Percentiles rank a stretch among this genome's conserved stretches.
phyloP scores from a whole-genome alignment of 805 yeast species.

The Wickerhamomyces subpelliculosus region DNA sequence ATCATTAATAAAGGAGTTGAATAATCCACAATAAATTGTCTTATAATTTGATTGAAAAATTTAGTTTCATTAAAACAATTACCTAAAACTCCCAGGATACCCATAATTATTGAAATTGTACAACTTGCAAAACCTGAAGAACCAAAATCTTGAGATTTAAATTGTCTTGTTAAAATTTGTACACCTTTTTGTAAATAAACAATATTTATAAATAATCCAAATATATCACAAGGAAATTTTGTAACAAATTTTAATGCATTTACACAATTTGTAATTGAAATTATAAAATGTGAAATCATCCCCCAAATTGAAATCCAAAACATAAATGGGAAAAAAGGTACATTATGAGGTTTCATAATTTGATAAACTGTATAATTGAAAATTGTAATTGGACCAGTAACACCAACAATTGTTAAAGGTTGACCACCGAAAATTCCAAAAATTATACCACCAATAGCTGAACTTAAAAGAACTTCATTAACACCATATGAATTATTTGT shows the following conservation, averaged over 20 bases:
- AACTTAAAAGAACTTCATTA: constrained; percentile 77
- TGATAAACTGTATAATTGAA: constrained; percentile 88
- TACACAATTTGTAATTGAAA: constrained; percentile 67
- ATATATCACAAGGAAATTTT: constrained; percentile 81
- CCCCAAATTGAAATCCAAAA: constrained; percentile 94
- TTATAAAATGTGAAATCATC: constrained; percentile 67
- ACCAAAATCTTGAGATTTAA: constrained; percentile 31
- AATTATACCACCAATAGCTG: constrained; percentile 83
- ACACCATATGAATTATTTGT: constrained; percentile 85
- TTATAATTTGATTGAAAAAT: constrained; percentile 48
- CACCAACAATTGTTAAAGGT: constrained; percentile 93
- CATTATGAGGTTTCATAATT: constrained; percentile 46
- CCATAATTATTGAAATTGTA: constrained; percentile 67
- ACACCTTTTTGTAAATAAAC: constrained; percentile 89
- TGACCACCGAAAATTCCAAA: constrained; percentile 86
- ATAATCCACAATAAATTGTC: constrained; percentile 79
- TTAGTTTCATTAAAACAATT: constrained; percentile 39
- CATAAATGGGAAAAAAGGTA: constrained; percentile 73
- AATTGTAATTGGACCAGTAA: constrained; percentile 91
- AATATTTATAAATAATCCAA: constrained; percentile 85
- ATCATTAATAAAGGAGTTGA: constrained; percentile 78
- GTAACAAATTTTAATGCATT: constrained; percentile 66
- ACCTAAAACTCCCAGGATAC: constrained; percentile 72
- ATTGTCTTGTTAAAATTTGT: constrained; percentile 71
- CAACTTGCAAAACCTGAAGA: constrained; percentile 67